Percentiles rank a stretch among this genome's conserved stretches.
These are phyloP conservation scores for Solanum piurae DNA, from an alignment of 257 asterid species.

Conservation along the genomic window DNA sequence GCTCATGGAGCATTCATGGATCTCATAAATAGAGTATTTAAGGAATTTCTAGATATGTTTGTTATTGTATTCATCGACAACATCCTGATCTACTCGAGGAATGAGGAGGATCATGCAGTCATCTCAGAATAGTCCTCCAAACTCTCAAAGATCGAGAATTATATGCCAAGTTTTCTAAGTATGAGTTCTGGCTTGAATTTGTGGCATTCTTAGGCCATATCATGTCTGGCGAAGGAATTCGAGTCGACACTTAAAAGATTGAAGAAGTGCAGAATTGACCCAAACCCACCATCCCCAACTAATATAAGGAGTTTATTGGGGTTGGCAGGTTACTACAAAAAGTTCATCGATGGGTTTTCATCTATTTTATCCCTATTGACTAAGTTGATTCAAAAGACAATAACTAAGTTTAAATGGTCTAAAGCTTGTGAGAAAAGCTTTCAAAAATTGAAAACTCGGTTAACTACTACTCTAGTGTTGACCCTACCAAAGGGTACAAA, in stretches of 20 bases:
- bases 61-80: no score
- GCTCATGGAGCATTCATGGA: neutral
- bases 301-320: no score
- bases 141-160: neutral
- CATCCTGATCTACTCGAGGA: neutral
- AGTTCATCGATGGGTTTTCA: no score
- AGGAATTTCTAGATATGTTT: neutral
- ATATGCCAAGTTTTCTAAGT: no score
- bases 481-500: no score
- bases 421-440: no score
- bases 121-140: neutral
- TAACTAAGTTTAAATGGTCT: no score
- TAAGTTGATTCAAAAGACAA: no score
- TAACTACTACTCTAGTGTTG: no score
- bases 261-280: neutral
- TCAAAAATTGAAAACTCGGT: no score
- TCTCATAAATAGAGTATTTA: neutral
- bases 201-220: neutral
- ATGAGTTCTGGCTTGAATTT: neutral
- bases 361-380: no score
- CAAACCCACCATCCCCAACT: neutral
- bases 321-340: no score
- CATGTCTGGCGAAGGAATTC: neutral
- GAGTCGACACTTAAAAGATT: neutral
- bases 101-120: neutral